Conservation (phyloP, 2,329 filamentous ascomycete species). For the Neonectria coccinea region DNA sequence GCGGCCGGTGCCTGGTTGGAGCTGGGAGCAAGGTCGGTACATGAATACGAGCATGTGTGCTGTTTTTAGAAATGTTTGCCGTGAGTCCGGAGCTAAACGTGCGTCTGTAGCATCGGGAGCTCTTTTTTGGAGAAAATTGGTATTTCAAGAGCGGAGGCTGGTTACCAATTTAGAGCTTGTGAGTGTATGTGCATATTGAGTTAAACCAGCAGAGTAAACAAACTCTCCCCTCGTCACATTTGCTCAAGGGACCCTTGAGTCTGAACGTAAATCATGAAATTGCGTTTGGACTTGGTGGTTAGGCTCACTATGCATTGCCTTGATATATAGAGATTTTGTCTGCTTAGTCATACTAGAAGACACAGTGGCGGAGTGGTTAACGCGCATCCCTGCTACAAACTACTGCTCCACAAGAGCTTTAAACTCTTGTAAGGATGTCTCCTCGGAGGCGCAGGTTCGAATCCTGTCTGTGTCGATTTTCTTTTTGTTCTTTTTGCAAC, state of each 20-base stretch:
- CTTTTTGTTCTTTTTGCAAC: background rate
- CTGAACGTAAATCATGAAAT: too few species aligned
- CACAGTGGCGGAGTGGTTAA: slow-evolving; percentile 13
- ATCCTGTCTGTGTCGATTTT: slow-evolving; percentile 1
- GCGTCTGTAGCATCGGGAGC: background rate
- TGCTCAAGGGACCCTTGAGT: background rate
- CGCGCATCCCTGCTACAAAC: slow-evolving; percentile 3
- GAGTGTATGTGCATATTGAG: background rate
- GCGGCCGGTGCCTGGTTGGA: background rate
- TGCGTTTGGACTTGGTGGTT: too few species aligned
- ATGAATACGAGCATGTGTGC: background rate
- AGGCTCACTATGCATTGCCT: background rate
- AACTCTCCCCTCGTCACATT: background rate
- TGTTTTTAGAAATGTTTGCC: background rate
- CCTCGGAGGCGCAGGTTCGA: slow-evolving; percentile 9
- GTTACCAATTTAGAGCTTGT: background rate
- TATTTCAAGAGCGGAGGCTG: background rate
- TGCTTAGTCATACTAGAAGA: slow-evolving; percentile 1
- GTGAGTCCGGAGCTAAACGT: background rate
- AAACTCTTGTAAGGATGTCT: background rate
- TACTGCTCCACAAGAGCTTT: background rate
- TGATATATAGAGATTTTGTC: too few species aligned
- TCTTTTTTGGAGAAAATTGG: background rate
- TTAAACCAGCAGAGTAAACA: background rate
- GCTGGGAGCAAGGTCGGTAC: background rate